phyloP scores from a whole-genome alignment of 768 basidiomycete genomes.

The Erythrobasidium yunnanense region DNA sequence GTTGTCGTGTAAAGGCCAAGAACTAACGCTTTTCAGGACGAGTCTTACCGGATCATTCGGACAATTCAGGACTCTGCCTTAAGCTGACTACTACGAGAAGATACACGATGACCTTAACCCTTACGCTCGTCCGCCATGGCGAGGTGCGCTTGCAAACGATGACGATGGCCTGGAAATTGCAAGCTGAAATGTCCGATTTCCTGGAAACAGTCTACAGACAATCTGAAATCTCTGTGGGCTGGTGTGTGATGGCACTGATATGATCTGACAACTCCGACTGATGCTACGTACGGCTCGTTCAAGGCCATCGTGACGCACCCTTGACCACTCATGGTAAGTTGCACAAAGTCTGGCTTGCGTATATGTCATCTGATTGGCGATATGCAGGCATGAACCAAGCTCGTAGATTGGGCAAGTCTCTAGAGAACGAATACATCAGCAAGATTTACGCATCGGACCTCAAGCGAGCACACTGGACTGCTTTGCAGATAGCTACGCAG shows the following conservation, averaged over 20 bases:
- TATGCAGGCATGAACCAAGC: conserved; percentile 29
- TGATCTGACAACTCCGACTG: not conserved
- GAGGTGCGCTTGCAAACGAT: conserved; percentile 26
- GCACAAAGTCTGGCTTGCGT: not conserved
- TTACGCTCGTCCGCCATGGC: conserved; percentile 33
- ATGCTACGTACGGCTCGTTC: not conserved
- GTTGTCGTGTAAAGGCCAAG: too few species aligned
- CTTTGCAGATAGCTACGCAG: conserved; percentile 27
- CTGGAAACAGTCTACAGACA: conserved; percentile 18
- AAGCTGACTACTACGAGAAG: too few species aligned
- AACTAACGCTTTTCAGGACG: too few species aligned
- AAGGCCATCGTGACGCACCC: conserved; percentile 33
- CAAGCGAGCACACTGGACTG: conserved; percentile 44
- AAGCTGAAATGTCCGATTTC: not conserved
- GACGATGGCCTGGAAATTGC: too few species aligned
- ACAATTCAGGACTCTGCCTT: too few species aligned
- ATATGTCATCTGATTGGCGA: not conserved
- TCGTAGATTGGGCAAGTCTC: conserved; percentile 29
- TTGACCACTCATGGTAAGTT: conserved; percentile 31
- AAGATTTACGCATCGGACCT: conserved; percentile 43
- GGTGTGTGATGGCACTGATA: not conserved
- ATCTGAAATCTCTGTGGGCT: conserved; percentile 23
- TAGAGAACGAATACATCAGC: conserved; percentile 33
- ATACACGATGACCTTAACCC: conserved; percentile 19
- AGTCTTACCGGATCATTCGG: too few species aligned